phyloP scores from a whole-genome alignment of 2,329 filamentous ascomycete species.

The Macrophomina tecta region DNA sequence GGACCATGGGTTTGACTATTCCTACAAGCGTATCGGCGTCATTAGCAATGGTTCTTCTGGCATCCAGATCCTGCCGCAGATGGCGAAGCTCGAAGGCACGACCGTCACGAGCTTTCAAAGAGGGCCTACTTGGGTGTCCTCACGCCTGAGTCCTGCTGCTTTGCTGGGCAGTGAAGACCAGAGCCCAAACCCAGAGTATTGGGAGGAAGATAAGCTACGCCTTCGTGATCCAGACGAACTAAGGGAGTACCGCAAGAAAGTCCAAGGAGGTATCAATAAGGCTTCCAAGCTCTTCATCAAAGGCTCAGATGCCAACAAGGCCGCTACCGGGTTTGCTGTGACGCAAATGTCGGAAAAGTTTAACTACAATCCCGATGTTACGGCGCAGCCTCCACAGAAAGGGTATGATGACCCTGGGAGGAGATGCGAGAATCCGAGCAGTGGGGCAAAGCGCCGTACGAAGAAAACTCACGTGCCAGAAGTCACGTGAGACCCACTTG shows the following conservation, averaged over 20 bases:
- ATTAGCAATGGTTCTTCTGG: not conserved
- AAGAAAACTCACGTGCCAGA: too few relatives aligned
- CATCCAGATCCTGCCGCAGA: constrained; percentile 8
- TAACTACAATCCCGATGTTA: constrained; percentile 46
- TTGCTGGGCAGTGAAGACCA: constrained; percentile 51
- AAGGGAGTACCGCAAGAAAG: constrained; percentile 52
- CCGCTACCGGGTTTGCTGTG: constrained; percentile 45
- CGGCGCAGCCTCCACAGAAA: too few relatives aligned
- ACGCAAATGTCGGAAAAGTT: constrained; percentile 55
- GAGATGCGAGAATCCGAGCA: too few relatives aligned
- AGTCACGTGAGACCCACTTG: too few relatives aligned
- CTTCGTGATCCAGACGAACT: constrained; percentile 51
- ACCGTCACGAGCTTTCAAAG: constrained; percentile 59
- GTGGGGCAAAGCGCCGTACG: too few relatives aligned
- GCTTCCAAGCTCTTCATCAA: constrained; percentile 43
- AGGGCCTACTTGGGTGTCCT: constrained; percentile 58
- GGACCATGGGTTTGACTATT: constrained; percentile 43
- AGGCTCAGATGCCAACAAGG: constrained; percentile 49
- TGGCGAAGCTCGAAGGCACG: constrained; percentile 48
- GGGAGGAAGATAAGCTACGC: constrained; percentile 48
- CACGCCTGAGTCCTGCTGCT: constrained; percentile 55
- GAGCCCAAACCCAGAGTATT: constrained; percentile 39
- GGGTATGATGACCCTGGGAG: too few relatives aligned
- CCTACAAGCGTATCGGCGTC: constrained; percentile 30
- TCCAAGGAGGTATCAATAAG: constrained; percentile 45